Conservation (phyloP, 2,329 filamentous ascomycete species). For the Epichloe brachyelytri region DNA sequence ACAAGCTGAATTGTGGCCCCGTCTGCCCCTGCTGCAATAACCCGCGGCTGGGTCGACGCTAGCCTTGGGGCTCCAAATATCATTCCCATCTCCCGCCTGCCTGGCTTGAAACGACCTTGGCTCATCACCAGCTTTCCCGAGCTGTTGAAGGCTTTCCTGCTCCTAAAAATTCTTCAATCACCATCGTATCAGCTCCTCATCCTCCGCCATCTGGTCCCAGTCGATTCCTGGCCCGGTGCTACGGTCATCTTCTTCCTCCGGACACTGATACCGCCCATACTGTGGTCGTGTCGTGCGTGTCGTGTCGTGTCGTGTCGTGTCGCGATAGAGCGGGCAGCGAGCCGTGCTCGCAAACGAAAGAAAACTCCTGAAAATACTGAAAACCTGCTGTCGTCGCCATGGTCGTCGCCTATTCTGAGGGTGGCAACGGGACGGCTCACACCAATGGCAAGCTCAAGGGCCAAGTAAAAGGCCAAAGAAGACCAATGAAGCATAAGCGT, state of each 20-base stretch:
- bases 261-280: neutral
- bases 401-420: conserved; percentile 23
- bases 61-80: neutral
- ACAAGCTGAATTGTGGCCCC: neutral
- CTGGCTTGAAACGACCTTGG: neutral
- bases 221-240: neutral
- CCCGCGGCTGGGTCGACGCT: neutral
- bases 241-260: neutral
- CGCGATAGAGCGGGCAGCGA: neutral
- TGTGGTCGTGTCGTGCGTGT: too few species aligned
- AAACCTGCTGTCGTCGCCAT: neutral
- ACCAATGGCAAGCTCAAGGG: conserved; percentile 20
- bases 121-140: neutral
- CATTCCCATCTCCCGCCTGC: neutral
- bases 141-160: conserved; percentile 1
- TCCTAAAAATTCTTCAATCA: neutral
- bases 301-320: neutral
- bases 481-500: conserved; percentile 11
- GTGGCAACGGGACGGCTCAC: conserved; percentile 28
- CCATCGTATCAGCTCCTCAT: neutral
- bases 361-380: neutral
- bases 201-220: neutral
- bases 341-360: neutral
- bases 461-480: conserved; percentile 14
- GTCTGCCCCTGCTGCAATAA: neutral